phyloP scores from a whole-genome alignment of 371 early-diverging fungal species.

The Apophysomyces elegans region DNA sequence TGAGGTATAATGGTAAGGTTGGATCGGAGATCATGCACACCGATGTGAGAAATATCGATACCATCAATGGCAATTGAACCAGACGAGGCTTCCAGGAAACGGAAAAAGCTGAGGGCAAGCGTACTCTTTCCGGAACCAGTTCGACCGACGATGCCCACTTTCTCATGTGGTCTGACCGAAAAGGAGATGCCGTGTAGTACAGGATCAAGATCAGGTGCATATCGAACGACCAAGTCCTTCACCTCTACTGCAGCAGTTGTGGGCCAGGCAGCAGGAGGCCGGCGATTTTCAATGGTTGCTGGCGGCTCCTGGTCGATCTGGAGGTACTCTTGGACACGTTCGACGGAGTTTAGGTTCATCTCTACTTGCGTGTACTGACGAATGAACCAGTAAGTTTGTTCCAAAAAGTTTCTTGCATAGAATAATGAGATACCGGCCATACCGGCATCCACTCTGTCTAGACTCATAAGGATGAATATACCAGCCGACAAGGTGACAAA shows the following conservation, averaged over 20 bases:
- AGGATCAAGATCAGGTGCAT: conserved; percentile 66
- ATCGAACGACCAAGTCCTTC: conserved; percentile 64
- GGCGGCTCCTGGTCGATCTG: conserved; percentile 74
- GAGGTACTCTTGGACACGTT: conserved; percentile 83
- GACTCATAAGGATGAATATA: conserved; percentile 56
- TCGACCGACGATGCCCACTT: conserved; percentile 79
- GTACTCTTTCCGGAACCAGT: conserved; percentile 86
- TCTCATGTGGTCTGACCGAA: conserved; percentile 64
- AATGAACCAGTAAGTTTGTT: conserved; percentile 47
- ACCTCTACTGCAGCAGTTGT: conserved; percentile 68
- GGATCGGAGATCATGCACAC: conserved; percentile 72
- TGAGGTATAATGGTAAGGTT: conserved; percentile 83
- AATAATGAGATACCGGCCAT: conserved; percentile 83
- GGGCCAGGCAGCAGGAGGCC: conserved; percentile 79
- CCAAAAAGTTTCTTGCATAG: conserved; percentile 74
- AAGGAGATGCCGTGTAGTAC: conserved; percentile 74
- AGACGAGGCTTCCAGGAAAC: conserved; percentile 72
- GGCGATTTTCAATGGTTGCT: conserved; percentile 37
- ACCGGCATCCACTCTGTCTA: conserved; percentile 70
- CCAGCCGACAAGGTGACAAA: conserved; percentile 72
- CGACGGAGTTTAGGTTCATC: conserved; percentile 83
- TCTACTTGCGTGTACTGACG: conserved; percentile 76
- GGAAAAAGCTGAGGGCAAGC: conserved; percentile 75
- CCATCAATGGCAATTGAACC: conserved; percentile 82
- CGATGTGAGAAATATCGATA: conserved; percentile 74